These are phyloP conservation scores for Suillus occidentalis DNA, from an alignment of 768 basidiomycete species.

Conservation along the genomic window DNA sequence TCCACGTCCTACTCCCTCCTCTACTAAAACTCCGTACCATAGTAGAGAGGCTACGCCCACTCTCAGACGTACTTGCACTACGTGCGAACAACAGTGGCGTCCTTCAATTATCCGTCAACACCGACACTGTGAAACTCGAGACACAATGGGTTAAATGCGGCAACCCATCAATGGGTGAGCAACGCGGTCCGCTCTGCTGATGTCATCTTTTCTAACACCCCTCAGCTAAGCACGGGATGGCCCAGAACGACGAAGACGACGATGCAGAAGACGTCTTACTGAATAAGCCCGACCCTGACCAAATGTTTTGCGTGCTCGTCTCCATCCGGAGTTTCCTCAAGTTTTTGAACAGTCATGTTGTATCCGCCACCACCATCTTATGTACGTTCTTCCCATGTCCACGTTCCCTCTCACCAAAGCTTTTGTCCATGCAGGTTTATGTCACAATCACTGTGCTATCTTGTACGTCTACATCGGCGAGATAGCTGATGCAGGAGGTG, in stretches of 20 bases:
- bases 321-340: constrained; percentile 76
- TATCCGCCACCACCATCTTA: constrained; percentile 83
- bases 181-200: neutral
- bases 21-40: constrained; percentile 76
- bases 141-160: constrained; percentile 77
- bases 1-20: constrained; percentile 76
- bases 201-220: neutral
- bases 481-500: constrained; percentile 74
- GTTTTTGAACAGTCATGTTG: constrained; percentile 77
- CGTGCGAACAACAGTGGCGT: constrained; percentile 66
- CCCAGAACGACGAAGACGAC: constrained; percentile 24
- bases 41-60: constrained; percentile 67
- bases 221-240: constrained; percentile 17
- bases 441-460: constrained; percentile 80
- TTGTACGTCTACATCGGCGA: constrained; percentile 89
- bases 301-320: constrained; percentile 65
- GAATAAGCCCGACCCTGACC: constrained; percentile 50
- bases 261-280: constrained; percentile 33
- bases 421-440: constrained; percentile 55
- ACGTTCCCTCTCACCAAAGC: neutral
- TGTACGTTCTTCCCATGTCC: constrained; percentile 49
- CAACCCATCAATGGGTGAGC: constrained; percentile 56
- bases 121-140: constrained; percentile 75
- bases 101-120: constrained; percentile 53
- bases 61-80: constrained; percentile 69